Evolutionary conservation across 2,329 filamentous ascomycete species (phyloP), one percentile per base, ranked within the genome.

Genomic region (Stromatinia cepivora): DNA sequence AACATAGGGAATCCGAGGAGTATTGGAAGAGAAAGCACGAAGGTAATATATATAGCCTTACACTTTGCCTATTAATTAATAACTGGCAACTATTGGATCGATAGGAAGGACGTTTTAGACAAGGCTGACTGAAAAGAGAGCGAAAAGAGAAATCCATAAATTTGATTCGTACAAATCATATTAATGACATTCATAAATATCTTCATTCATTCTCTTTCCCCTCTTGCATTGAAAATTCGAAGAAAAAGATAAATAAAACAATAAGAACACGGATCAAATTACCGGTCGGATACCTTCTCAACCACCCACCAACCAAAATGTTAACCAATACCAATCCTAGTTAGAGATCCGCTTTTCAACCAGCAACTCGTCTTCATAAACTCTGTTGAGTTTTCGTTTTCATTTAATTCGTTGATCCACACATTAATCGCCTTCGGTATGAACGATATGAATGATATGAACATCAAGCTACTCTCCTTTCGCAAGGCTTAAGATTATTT

Each of bases 241-340:
- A 48, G 42, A 31, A 61, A 34, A 34, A n/a, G 17, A 42, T 20
- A n/a, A n/a, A n/a, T 7, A 4, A 31, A 45, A 28, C n/a, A 59
- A 31, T 10, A 28, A 56, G 53, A 63, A 50, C 58, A 62, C 45
- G 48, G 58, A 63, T 63, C 59, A 63, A 63, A 63, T 63, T 63
- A 63, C 59, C 59, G 59, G 59, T 63, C 59, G 45, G 45, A 52
- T 28, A 39, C 31, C 45, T 39, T 63, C 59, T 63, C 31, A 31
- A 52, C 59, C 59, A 63, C 31, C 59, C 59, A 63, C 31, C 59
- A 50, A 46, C 31, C 59, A 52, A 28, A 63, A 10, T 36, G 7
- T 11, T 4, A 46, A 17, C 58, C 58, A 62, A 48, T 62, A 20
- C 28, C 7, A 36, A 63, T 52, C 59, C 57, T 20, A 20, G 57